These are phyloP conservation scores for Corrigiola litoralis DNA, from an alignment of 179 eudicot genomes.

Conservation along the genomic window DNA sequence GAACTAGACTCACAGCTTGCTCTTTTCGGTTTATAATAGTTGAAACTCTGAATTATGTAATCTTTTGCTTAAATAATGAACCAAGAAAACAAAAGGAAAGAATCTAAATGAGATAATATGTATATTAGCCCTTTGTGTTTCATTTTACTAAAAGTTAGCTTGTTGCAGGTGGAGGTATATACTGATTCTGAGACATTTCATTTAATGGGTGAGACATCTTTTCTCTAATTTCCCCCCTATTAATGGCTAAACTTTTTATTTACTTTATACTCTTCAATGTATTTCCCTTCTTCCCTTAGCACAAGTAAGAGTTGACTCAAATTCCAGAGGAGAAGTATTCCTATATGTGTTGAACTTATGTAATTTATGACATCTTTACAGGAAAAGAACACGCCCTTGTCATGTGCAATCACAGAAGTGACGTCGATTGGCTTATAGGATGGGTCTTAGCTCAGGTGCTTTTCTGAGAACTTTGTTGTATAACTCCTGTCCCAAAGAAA, in stretches of 20 bases:
- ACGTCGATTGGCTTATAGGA: slow-evolving; percentile 77
- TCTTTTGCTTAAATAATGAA: too few species aligned
- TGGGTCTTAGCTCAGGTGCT: slow-evolving; percentile 72
- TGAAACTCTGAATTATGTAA: too few species aligned
- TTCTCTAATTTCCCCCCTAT: too few species aligned
- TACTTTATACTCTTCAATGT: too few species aligned
- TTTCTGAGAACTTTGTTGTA: background rate
- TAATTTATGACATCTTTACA: slow-evolving; percentile 27
- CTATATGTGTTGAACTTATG: background rate
- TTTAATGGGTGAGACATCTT: slow-evolving; percentile 73
- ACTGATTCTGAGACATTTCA: slow-evolving; percentile 65
- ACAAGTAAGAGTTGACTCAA: background rate
- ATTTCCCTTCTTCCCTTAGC: background rate
- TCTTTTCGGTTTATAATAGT: background rate
- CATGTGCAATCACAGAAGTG: slow-evolving; percentile 58
- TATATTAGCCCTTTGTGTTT: background rate
- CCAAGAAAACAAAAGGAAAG: too few species aligned
- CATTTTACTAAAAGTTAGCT: background rate
- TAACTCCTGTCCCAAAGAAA: background rate
- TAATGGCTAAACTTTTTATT: too few species aligned
- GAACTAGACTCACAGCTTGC: background rate
- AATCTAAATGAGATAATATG: background rate
- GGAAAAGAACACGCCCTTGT: slow-evolving; percentile 75
- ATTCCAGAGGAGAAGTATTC: background rate
- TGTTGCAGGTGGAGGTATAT: slow-evolving; percentile 60